Evolutionary conservation across 768 basidiomycete genomes (phyloP), one percentile per base, ranked within the genome.

Genomic region (Amanita subjunquillea): DNA sequence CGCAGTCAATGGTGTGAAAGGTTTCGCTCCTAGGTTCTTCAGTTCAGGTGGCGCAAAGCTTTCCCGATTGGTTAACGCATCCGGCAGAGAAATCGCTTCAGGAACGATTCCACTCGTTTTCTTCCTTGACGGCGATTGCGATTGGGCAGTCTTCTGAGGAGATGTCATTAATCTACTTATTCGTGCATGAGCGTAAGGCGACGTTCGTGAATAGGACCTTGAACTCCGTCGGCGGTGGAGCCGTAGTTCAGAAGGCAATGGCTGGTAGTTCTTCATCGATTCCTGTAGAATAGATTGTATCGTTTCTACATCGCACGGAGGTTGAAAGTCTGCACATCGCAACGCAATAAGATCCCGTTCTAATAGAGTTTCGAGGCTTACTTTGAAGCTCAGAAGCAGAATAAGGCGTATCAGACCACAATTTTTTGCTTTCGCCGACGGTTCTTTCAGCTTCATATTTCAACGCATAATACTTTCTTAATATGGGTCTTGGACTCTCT

Each of bases 201-300:
- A 51, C 36, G 29, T 36, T 30, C 34, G 27, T 3, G 27, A 39
- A n/a, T 12, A 46, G 4, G 9, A 25, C 25, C 51, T 53, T 17
- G 51, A 53, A 6, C 36, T 37, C 5, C 43, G 30, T 36, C 50
- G 30, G 23, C 23, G 23, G 17, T 20, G 43, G 15, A 15, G 34
- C 4, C 43, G 42, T 5, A 52, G 34, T 37, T 53, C 51, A 39
- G 29, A 43, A 6, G 51, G 51, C 25, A 53, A 20, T 8, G 51
- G 51, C 15, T 15, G 30, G n/a, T 25, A 53, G 43, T 45, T 53
- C 30, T 45, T 44, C 27, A 37, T 25, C 15, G 51, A 53, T 10
- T 53, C 43, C 27, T 53, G 43, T 12, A 53, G 36, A 13, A 53
- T 43, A 15, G 42, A 37, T 20, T 46, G 20, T 34, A 53, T 53